Conservation (phyloP, 495 filamentous ascomycete genomes). For the Thermothielavioides terrestris region DNA sequence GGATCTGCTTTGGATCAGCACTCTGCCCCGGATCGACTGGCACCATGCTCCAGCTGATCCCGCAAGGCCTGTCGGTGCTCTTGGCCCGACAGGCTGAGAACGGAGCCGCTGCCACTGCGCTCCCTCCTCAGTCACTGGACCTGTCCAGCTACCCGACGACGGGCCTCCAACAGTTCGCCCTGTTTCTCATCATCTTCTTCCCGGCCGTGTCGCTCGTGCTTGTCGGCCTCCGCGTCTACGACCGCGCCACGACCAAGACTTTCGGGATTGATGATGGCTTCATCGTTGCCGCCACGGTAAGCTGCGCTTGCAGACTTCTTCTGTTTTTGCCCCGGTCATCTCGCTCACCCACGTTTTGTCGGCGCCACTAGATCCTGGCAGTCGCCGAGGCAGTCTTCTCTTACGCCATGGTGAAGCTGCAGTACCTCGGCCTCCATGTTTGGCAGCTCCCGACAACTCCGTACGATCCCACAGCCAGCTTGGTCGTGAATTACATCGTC, state of each 20-base stretch:
- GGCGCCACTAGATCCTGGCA: conserved; percentile 5
- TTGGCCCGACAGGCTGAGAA: conserved; percentile 1
- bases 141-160: conserved; percentile 19
- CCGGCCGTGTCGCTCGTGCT: conserved; percentile 17
- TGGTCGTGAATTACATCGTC: conserved; percentile 11
- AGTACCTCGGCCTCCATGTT: conserved; percentile 9
- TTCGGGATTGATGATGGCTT: conserved; percentile 7
- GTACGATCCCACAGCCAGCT: neutral
- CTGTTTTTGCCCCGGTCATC: too few relatives aligned
- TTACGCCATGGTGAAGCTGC: conserved; percentile 10
- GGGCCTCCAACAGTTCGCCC: conserved; percentile 20
- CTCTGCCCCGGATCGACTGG: neutral
- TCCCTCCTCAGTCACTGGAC: conserved; percentile 2
- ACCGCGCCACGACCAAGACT: conserved; percentile 19
- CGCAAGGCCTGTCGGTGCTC: neutral
- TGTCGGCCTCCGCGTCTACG: conserved; percentile 21
- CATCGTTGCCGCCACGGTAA: conserved; percentile 5
- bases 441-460: conserved; percentile 4
- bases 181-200: conserved; percentile 24
- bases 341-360: neutral
- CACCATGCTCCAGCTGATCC: neutral
- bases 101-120: neutral
- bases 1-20: neutral
- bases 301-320: neutral
- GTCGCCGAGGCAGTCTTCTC: conserved; percentile 8